Conservation (phyloP, 2,329 filamentous ascomycete species). For the Cercospora sesami region DNA sequence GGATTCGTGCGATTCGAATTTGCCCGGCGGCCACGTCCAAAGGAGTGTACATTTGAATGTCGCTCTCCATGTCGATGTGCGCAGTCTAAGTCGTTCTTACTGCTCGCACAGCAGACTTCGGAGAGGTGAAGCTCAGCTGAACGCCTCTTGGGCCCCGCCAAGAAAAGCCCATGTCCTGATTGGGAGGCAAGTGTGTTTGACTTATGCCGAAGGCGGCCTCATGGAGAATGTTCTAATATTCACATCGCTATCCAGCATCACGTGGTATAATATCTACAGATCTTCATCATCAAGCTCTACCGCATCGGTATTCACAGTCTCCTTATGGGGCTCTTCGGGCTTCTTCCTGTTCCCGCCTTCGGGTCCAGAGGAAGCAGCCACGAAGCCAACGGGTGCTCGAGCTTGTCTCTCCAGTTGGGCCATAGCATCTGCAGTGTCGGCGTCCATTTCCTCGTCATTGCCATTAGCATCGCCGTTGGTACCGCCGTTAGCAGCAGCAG, state of each 20-base stretch:
- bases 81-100: no score
- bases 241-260: neutral
- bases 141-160: constrained; percentile 4
- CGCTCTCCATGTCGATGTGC: neutral
- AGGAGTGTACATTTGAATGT: neutral
- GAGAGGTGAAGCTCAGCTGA: neutral
- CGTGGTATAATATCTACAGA: constrained; percentile 6
- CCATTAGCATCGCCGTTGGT: constrained; percentile 47
- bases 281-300: constrained; percentile 40
- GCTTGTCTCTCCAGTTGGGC: constrained; percentile 82
- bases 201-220: constrained; percentile 1
- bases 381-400: constrained; percentile 85
- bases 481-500: constrained; percentile 37
- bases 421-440: constrained; percentile 75
- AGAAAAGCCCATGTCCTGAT: neutral
- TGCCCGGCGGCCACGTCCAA: neutral
- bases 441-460: constrained; percentile 46
- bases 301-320: constrained; percentile 35
- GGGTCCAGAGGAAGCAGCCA: constrained; percentile 69
- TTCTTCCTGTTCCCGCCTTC: constrained; percentile 36
- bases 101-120: neutral
- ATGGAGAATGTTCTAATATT: neutral
- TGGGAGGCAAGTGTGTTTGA: neutral
- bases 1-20: neutral
- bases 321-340: constrained; percentile 19